Evolutionary conservation across 2,329 filamentous ascomycete genomes (phyloP), one percentile per base, ranked within the genome.

Genomic region (Apiospora aurea): DNA sequence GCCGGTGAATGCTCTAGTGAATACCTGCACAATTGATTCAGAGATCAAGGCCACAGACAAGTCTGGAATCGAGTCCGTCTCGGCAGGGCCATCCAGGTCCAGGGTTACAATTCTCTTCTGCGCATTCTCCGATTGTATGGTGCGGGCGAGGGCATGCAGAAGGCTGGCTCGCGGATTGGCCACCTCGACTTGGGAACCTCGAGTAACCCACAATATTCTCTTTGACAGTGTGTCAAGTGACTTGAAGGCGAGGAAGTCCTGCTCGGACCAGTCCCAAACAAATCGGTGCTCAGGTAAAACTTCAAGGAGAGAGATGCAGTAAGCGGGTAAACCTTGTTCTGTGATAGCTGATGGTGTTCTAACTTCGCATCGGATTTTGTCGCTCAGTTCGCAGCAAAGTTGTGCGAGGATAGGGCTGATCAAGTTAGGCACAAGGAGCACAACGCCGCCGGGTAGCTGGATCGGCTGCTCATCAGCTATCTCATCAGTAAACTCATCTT

Each of bases 271-370:
- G 46, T 78, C 71, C 73, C 84, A 85, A 41, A 88, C 71, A 1
- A 80, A 69, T 7, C 79, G 73, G 1, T 71, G 38, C 5, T 75
- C 75, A 2, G 75, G 57, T 2, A 79, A 76, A 29, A 84, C 77
- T 66, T 89, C 87, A 1, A 87, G 76, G 0, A 89, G 80, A 1
- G 87, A 86, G 8, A 90, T 79, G 34, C 85, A 81, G 2, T 83
- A 70, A 10, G 70, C 61, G 6, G 75, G 73, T 7, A 75, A 47
- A 6, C 67, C 43, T 75, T 80, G n/a, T 67, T 73, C 43, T 24
- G 49, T 16, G 4, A 75, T 72, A n/a, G 64, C 71, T 4, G 44
- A 26, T 46, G 75, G 47, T 8, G 75, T 74, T 44, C 72, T 70
- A 47, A 76, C 70, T 8, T 72, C 43, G 46, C 75, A 77, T 11